These are phyloP conservation scores for Lecanicillium sp. DNA, from an alignment of 2,329 filamentous ascomycete genomes.

Conservation along the genomic window DNA sequence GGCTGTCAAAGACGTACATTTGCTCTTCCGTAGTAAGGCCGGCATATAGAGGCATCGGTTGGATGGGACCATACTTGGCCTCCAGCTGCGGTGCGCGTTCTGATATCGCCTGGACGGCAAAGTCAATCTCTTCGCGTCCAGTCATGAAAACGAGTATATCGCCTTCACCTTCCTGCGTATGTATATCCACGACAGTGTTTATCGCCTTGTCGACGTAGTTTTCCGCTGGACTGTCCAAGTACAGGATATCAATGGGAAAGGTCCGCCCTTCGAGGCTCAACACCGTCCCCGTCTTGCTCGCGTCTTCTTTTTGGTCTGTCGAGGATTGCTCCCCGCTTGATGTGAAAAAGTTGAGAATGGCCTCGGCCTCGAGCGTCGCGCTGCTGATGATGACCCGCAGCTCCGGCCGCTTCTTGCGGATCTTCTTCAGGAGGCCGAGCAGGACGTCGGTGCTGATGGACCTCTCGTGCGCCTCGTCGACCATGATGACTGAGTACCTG, in stretches of 20 bases:
- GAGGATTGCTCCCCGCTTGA: constrained; percentile 29
- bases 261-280: constrained; percentile 82
- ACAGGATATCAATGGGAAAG: constrained; percentile 83
- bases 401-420: constrained; percentile 71
- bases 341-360: constrained; percentile 74
- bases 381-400: constrained; percentile 87
- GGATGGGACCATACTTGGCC: constrained; percentile 23
- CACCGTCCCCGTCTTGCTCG: constrained; percentile 42
- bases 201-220: constrained; percentile 83
- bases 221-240: constrained; percentile 69
- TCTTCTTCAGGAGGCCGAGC: constrained; percentile 90
- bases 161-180: constrained; percentile 70
- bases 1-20: constrained; percentile 86
- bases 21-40: constrained; percentile 87
- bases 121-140: constrained; percentile 88
- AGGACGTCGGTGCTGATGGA: constrained; percentile 90
- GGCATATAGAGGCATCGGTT: constrained; percentile 71
- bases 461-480: constrained; percentile 93
- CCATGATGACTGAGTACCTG: constrained; percentile 92
- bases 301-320: constrained; percentile 23
- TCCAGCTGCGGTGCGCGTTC: constrained; percentile 61
- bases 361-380: constrained; percentile 85
- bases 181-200: constrained; percentile 80
- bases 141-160: constrained; percentile 91
- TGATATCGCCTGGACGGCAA: constrained; percentile 68